These are phyloP conservation scores for Lasiodiplodia hormozganensis DNA, from an alignment of 2,329 filamentous ascomycete species.

Conservation along the genomic window DNA sequence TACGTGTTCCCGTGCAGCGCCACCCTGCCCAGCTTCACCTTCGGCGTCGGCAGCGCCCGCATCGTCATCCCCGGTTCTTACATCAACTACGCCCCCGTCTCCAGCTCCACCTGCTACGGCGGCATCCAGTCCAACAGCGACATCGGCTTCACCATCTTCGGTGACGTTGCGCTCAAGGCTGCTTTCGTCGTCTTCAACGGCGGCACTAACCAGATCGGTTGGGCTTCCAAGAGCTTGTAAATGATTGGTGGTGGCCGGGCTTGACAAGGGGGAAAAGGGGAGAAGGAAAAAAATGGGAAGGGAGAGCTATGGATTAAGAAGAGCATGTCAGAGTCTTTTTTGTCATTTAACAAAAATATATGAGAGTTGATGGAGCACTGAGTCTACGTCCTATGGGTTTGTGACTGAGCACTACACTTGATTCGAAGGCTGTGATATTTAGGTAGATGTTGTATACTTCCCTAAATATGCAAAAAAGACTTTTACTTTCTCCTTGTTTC, in stretches of 20 bases:
- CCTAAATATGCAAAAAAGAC: no score
- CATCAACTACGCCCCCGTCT: constrained; percentile 61
- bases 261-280: neutral
- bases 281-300: neutral
- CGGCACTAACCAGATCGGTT: constrained; percentile 15
- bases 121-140: constrained; percentile 71
- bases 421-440: no score
- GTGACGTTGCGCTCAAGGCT: constrained; percentile 80
- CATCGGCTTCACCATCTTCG: constrained; percentile 72
- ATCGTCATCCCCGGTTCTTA: constrained; percentile 61
- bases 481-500: no score
- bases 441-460: no score
- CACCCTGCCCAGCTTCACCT: constrained; percentile 60
- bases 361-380: no score
- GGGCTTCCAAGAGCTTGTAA: constrained; percentile 17
- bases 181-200: constrained; percentile 61
- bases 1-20: constrained; percentile 62
- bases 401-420: no score
- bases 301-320: neutral
- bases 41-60: constrained; percentile 57
- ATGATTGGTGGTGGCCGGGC: neutral
- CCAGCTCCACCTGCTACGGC: constrained; percentile 68
- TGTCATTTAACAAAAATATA: no score
- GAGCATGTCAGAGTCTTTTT: no score
- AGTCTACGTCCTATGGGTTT: no score